Base-by-base conservation (phyloP, 2,329 filamentous ascomycete species). In the Colletotrichum tropicicola region DNA sequence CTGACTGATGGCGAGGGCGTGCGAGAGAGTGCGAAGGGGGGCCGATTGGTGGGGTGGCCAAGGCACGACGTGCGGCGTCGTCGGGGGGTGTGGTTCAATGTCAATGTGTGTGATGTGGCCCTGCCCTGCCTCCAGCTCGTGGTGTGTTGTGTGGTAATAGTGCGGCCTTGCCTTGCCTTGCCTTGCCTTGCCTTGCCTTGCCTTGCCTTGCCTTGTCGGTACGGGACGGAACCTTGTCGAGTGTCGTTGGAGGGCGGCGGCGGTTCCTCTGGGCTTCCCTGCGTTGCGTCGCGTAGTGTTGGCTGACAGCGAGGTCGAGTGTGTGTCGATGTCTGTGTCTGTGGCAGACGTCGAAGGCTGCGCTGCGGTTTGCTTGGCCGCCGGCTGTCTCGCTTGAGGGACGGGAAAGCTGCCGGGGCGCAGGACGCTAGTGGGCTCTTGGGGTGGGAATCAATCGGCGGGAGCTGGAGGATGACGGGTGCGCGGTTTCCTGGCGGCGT, bases 361-460 rank as follows among this genome's bases (percentile, higher is more conserved):
- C 8, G 13, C 32, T 19, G 55, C 19, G 30, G 30, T 47, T 45
- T 55, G 41, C 47, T 43, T 61, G 49, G 41, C 39, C 17, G 30
- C 49, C 49, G 48, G 49, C 44, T 61, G 58, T 48, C 53, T 58
- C 35, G 59, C 43, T 62, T 49, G 32, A 21, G n/a, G 19, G 54
- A 37, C 37, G 59, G 45, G 45, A 52, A 59, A 62, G 53, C 17
- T 44, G 23, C 52, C 27, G 43, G 25, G 51, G 44, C 15, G n/a
- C 10, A 37, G 35, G 23, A 41, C 39, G 37, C 60, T 64, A 64
- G n/a, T 47, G 41, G 17, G n/a, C 13, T 32, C 17, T 37, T 52
- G 19, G 28, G 41, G 55, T 45, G 45, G 53, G 37, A 32, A 17
- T 27, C 19, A 19, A 37, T 35, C 30, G 47, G 59, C 23, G 37